These are phyloP conservation scores for Leucoagaricus sp. DNA, from an alignment of 1,284 basidiomycete genomes.

Conservation along the genomic window DNA sequence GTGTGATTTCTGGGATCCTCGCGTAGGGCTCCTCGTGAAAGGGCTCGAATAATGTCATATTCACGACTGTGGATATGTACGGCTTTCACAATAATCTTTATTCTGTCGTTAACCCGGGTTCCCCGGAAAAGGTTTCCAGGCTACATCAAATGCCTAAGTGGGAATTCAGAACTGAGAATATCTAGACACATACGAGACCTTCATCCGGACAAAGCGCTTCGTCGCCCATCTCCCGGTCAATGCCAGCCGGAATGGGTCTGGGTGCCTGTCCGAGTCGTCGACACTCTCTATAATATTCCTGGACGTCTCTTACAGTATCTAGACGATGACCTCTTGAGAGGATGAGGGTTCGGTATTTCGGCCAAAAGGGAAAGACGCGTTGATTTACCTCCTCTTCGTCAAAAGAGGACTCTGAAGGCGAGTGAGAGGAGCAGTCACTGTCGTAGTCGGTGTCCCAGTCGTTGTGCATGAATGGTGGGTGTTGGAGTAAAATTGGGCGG, in stretches of 20 bases:
- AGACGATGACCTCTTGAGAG: slow-evolving; percentile 56
- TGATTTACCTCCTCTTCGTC: slow-evolving; percentile 66
- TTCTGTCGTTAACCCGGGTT: slow-evolving; percentile 47
- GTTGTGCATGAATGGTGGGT: slow-evolving; percentile 14
- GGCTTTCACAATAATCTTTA: slow-evolving; percentile 65
- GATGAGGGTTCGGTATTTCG: slow-evolving; percentile 50
- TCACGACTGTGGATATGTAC: slow-evolving; percentile 65
- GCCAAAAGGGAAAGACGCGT: slow-evolving; percentile 63
- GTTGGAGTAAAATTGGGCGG: background rate
- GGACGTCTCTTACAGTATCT: slow-evolving; percentile 68
- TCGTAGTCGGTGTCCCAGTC: slow-evolving; percentile 28
- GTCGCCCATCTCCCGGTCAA: slow-evolving; percentile 34
- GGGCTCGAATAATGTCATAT: slow-evolving; percentile 53
- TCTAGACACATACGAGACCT: slow-evolving; percentile 52
- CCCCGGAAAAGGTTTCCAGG: slow-evolving; percentile 74
- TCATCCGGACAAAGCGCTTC: slow-evolving; percentile 66
- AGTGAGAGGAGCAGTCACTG: slow-evolving; percentile 33
- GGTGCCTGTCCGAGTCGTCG: slow-evolving; percentile 28
- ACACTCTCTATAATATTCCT: slow-evolving; percentile 45
- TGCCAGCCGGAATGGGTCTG: slow-evolving; percentile 21
- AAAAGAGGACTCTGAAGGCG: slow-evolving; percentile 48
- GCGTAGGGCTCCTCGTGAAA: slow-evolving; percentile 53
- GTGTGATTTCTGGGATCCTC: slow-evolving; percentile 70
- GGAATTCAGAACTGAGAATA: slow-evolving; percentile 2
- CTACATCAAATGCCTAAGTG: slow-evolving; percentile 37